Conservation (phyloP, 495 filamentous ascomycete species). For the Parachaetomium inaequale region DNA sequence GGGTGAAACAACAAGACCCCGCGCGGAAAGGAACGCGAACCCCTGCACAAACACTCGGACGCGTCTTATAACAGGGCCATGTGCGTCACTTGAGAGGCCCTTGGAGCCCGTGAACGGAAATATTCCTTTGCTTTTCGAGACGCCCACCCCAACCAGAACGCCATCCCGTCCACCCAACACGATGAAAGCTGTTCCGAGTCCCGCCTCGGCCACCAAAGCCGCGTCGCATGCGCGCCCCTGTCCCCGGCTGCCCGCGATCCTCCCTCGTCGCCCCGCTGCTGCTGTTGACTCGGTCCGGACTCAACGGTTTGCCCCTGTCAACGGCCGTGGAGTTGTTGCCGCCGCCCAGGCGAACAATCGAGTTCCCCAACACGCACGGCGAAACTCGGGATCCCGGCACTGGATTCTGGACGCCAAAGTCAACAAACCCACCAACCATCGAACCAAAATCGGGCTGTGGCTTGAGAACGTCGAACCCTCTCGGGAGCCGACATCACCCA, state of each 20-base stretch:
- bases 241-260: not conserved
- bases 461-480: conserved; percentile 4
- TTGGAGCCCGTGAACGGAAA: not conserved
- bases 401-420: not conserved
- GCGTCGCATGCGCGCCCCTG: not conserved
- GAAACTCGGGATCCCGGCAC: not conserved
- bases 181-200: not conserved
- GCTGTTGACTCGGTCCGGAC: not conserved
- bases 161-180: not conserved
- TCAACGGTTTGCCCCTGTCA: not conserved
- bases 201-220: not conserved
- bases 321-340: not conserved
- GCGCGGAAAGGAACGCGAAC: not conserved
- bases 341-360: not conserved
- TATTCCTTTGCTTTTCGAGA: not conserved
- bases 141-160: not conserved
- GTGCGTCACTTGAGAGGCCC: not conserved
- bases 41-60: not conserved
- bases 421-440: not conserved
- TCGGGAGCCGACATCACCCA: not conserved
- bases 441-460: conserved; percentile 5
- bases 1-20: not conserved
- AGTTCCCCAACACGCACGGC: not conserved
- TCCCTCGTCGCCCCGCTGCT: not conserved
- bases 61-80: not conserved